Evolutionary conservation across 179 eudicot genomes (phyloP).

Genomic region (Vitellaria paradoxa): DNA sequence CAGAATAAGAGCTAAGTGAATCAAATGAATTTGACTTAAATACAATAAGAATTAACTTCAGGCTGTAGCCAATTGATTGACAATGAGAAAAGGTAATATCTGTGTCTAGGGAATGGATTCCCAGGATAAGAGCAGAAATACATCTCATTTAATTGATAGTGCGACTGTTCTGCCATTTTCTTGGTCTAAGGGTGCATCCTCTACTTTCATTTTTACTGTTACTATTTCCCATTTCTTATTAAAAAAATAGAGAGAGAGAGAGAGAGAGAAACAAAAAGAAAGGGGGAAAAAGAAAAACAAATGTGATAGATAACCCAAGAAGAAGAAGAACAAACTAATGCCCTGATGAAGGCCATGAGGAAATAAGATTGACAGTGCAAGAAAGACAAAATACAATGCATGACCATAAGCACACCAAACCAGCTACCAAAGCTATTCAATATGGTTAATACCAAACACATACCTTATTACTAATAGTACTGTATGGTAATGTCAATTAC

Average conservation of each 20-base stretch:
- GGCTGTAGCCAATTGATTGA: too few species aligned
- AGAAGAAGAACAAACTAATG: background rate
- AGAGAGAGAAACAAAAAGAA: too few species aligned
- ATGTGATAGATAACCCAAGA: background rate
- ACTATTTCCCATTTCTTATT: background rate
- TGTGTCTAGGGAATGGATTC: too few species aligned
- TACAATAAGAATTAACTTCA: too few species aligned
- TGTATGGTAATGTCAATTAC: background rate
- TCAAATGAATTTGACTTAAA: too few species aligned
- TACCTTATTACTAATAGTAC: background rate
- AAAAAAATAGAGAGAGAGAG: background rate
- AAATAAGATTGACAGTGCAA: background rate
- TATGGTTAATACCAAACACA: background rate
- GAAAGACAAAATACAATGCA: background rate
- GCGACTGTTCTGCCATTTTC: background rate
- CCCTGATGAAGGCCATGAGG: background rate
- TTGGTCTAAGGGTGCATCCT: background rate
- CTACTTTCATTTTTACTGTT: background rate
- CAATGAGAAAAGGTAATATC: too few species aligned
- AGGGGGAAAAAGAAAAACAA: background rate
- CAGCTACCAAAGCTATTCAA: background rate
- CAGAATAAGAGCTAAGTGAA: too few species aligned
- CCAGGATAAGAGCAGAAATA: background rate
- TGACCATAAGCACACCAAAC: background rate
- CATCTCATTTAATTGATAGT: background rate